These are phyloP conservation scores for Spatholobus suberectus DNA, from an alignment of 306 rosid genomes.

Conservation along the genomic window DNA sequence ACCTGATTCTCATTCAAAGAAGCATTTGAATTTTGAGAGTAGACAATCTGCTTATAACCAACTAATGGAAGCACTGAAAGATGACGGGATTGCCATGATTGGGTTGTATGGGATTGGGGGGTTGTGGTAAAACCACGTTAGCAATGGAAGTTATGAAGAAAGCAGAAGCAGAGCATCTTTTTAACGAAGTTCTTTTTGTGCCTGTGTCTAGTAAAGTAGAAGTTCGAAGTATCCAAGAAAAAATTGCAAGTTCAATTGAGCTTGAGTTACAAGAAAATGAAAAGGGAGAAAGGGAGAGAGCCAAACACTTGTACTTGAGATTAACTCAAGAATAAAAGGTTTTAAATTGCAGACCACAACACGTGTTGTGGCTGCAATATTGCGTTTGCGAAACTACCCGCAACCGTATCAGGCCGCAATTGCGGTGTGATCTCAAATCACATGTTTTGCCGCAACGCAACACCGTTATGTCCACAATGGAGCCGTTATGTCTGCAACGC, in stretches of 20 bases:
- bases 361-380: too few species aligned
- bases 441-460: too few species aligned
- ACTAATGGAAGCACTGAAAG: slow-evolving; percentile 14
- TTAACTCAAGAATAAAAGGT: background rate
- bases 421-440: too few species aligned
- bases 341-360: too few species aligned
- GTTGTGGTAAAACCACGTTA: slow-evolving; percentile 36
- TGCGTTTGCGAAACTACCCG: too few species aligned
- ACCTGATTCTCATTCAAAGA: background rate
- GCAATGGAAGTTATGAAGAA: background rate
- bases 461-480: too few species aligned
- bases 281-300: background rate
- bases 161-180: background rate
- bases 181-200: slow-evolving; percentile 27
- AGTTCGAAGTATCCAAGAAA: slow-evolving; percentile 7
- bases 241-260: background rate
- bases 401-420: too few species aligned
- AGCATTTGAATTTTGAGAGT: background rate
- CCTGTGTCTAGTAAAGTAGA: background rate
- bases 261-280: background rate
- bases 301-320: background rate
- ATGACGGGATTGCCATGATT: background rate
- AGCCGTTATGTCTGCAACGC: too few species aligned
- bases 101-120: slow-evolving; percentile 36
- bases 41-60: background rate